A percentile compares a stretch with the other conserved stretches of the same genome.
phyloP scores from a whole-genome alignment of 331 rosid genomes.

The Acacia concinna region DNA sequence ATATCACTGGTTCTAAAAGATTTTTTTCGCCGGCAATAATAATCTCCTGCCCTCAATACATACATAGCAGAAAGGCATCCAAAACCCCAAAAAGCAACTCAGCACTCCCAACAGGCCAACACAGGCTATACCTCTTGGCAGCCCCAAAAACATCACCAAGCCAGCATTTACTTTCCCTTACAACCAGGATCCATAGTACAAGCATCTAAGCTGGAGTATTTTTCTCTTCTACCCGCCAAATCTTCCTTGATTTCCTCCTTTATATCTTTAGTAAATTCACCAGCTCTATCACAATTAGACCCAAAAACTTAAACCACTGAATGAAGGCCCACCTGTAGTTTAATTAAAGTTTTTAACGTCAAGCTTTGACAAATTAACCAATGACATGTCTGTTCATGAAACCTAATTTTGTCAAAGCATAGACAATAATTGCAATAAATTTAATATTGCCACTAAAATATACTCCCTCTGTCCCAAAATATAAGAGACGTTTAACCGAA shows the following conservation, averaged over 20 bases:
- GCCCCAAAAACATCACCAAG: neutral
- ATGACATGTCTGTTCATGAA: neutral
- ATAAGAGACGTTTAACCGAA: too few species aligned
- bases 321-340: neutral
- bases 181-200: neutral
- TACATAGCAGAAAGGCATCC: neutral
- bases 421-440: conserved; percentile 6
- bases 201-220: neutral
- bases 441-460: conserved; percentile 26
- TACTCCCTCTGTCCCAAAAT: too few species aligned
- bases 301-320: neutral
- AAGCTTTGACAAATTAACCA: neutral
- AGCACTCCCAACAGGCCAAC: neutral
- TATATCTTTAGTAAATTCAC: neutral
- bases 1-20: neutral
- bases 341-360: neutral
- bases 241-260: neutral
- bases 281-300: neutral
- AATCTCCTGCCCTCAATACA: neutral
- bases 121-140: neutral
- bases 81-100: neutral
- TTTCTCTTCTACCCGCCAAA: neutral
- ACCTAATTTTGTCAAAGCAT: conserved; percentile 11
- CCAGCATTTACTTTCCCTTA: neutral
- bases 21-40: neutral